A percentile compares a stretch with the other conserved stretches of the same genome.
phyloP scores from a whole-genome alignment of 768 basidiomycete genomes.

The Mycena kentingensis region DNA sequence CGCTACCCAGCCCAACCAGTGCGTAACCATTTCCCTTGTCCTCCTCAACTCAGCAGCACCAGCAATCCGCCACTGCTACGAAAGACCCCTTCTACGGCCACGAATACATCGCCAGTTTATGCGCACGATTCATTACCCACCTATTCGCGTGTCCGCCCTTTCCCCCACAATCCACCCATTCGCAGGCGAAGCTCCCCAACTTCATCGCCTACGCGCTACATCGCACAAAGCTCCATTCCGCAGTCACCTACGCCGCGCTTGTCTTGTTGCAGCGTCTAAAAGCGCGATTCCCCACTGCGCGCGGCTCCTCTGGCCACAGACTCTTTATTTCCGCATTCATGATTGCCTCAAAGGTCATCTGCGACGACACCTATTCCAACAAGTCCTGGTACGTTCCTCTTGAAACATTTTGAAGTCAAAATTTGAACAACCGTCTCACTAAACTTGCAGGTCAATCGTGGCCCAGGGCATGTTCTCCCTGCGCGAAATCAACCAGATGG shows the following conservation, averaged over 20 bases:
- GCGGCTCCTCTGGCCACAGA: constrained; percentile 87
- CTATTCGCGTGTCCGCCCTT: constrained; percentile 86
- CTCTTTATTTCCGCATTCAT: constrained; percentile 92
- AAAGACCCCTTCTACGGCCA: constrained; percentile 75
- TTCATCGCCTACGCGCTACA: constrained; percentile 90
- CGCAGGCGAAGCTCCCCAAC: constrained; percentile 65
- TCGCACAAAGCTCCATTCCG: constrained; percentile 71
- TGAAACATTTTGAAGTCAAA: too few relatives aligned
- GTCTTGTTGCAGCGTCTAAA: constrained; percentile 81
- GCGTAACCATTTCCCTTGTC: constrained; percentile 2
- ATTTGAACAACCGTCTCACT: too few relatives aligned
- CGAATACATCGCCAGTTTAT: constrained; percentile 66
- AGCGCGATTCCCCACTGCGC: constrained; percentile 87
- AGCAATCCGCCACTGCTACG: constrained; percentile 32
- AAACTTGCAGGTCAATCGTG: too few relatives aligned
- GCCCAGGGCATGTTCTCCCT: constrained; percentile 85
- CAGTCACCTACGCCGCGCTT: constrained; percentile 70
- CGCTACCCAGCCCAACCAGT: too few relatives aligned
- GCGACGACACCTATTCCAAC: constrained; percentile 93
- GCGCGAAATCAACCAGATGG: constrained; percentile 95
- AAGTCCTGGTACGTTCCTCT: constrained; percentile 90
- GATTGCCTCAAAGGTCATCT: constrained; percentile 90
- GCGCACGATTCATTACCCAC: constrained; percentile 79
- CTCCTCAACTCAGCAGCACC: constrained; percentile 23
- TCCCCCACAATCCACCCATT: constrained; percentile 58